Evolutionary conservation across 805 yeast species (phyloP).

Genomic region (Schwanniomyces polymorphus): DNA sequence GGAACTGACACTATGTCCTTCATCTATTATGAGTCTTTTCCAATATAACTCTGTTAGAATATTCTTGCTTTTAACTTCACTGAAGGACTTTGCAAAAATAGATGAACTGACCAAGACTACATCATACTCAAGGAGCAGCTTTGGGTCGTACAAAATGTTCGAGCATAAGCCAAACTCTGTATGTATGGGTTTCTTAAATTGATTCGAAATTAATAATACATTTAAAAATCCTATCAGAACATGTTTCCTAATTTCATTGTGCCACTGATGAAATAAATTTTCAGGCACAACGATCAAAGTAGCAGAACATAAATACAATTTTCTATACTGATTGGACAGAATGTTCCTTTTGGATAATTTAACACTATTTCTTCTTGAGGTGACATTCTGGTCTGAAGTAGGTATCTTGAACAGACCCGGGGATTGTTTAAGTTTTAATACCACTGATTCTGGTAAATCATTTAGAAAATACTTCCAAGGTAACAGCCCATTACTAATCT

Average conservation of each 20-base stretch:
- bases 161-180: slow-evolving; percentile 14
- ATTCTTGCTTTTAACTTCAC: slow-evolving; percentile 20
- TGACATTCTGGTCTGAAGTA: slow-evolving; percentile 6
- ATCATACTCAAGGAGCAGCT: slow-evolving; percentile 46
- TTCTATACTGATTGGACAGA: slow-evolving; percentile 19
- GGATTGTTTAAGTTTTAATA: slow-evolving; percentile 25
- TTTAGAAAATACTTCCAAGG: slow-evolving; percentile 56
- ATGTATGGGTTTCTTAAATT: slow-evolving; percentile 23
- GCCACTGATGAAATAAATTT: slow-evolving; percentile 68
- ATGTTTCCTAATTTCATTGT: slow-evolving; percentile 57
- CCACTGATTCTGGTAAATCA: slow-evolving; percentile 46
- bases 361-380: background rate
- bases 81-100: slow-evolving; percentile 43
- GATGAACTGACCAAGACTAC: slow-evolving; percentile 51
- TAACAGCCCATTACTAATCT: slow-evolving; percentile 47
- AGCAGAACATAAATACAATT: slow-evolving; percentile 46
- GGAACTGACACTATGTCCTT: slow-evolving; percentile 66
- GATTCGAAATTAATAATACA: slow-evolving; percentile 29
- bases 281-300: slow-evolving; percentile 68
- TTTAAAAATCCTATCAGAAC: slow-evolving; percentile 37
- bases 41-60: slow-evolving; percentile 50
- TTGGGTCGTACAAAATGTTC: slow-evolving; percentile 23
- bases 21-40: slow-evolving; percentile 74
- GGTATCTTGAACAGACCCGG: slow-evolving; percentile 49
- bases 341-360: slow-evolving; percentile 1